A percentile compares a stretch with the other conserved stretches of the same genome.
phyloP scores from a whole-genome alignment of 148 eudicot genomes.

The Silene conica region DNA sequence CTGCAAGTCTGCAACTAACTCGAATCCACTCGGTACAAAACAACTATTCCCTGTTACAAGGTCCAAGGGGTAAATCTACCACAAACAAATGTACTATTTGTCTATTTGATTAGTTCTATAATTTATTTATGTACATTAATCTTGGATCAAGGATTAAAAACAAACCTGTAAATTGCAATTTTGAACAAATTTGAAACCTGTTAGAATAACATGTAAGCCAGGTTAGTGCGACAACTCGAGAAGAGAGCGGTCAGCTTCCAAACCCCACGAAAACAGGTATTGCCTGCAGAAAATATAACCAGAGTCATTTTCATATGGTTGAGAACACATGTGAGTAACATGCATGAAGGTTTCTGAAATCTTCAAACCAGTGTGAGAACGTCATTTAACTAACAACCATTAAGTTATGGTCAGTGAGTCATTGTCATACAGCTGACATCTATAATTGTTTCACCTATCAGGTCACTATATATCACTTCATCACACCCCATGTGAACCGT shows the following conservation, averaged over 20 bases:
- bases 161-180: not conserved
- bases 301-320: not conserved
- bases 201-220: not conserved
- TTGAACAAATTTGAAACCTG: not conserved
- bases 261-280: not conserved
- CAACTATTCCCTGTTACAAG: not conserved
- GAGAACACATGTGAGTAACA: constrained; percentile 17
- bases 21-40: not conserved
- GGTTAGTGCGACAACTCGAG: not conserved
- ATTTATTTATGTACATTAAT: not conserved
- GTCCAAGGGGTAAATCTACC: not conserved
- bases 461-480: constrained; percentile 11
- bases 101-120: no score
- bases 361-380: constrained; percentile 9
- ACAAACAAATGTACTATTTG: no score
- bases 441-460: constrained; percentile 20
- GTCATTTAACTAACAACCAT: constrained; percentile 12
- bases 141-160: constrained; percentile 6
- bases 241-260: constrained; percentile 4
- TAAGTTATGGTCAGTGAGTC: constrained; percentile 16
- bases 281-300: not conserved
- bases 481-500: constrained; percentile 19
- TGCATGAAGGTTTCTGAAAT: constrained; percentile 10
- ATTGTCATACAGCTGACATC: constrained; percentile 17
- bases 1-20: no score